phyloP scores from a whole-genome alignment of 23 red algal species.

The Rhodosorus marinus region DNA sequence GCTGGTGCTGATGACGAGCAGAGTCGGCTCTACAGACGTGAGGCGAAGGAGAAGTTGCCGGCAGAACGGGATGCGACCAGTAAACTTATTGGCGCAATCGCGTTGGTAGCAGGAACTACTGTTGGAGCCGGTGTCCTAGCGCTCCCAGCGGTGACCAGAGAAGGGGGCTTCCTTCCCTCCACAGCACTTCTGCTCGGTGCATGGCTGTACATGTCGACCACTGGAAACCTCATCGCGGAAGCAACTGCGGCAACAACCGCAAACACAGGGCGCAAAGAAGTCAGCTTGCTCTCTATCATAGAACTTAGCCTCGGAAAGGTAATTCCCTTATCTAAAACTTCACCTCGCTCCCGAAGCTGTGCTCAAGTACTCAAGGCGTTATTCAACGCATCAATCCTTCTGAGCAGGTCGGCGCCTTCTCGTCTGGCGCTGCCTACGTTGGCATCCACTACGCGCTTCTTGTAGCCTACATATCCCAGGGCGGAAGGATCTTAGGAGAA shows the following conservation, averaged over 20 bases:
- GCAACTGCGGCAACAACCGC: neutral
- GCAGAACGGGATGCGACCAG: too few species aligned
- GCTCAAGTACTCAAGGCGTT: neutral
- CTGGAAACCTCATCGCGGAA: slow-evolving; percentile 27
- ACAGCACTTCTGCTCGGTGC: slow-evolving; percentile 11
- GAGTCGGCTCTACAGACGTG: too few species aligned
- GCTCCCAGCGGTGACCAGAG: slow-evolving; percentile 27
- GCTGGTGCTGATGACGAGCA: too few species aligned
- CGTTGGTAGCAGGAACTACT: slow-evolving; percentile 35
- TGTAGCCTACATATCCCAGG: slow-evolving; percentile 52
- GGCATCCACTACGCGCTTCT: slow-evolving; percentile 41
- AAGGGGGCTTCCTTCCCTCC: slow-evolving; percentile 31
- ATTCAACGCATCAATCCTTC: neutral
- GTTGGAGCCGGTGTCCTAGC: slow-evolving; percentile 75
- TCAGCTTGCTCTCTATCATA: neutral
- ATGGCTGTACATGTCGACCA: slow-evolving; percentile 33
- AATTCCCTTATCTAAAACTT: neutral
- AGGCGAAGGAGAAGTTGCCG: too few species aligned
- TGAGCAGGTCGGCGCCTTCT: slow-evolving; percentile 26
- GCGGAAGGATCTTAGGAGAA: slow-evolving; percentile 18
- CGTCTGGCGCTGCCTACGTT: slow-evolving; percentile 23
- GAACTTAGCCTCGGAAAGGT: neutral
- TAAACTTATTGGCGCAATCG: neutral
- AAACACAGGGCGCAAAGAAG: neutral
- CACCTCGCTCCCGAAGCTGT: neutral